Base-by-base conservation (phyloP, 768 basidiomycete genomes). In the Dacryopinax spathularia region DNA sequence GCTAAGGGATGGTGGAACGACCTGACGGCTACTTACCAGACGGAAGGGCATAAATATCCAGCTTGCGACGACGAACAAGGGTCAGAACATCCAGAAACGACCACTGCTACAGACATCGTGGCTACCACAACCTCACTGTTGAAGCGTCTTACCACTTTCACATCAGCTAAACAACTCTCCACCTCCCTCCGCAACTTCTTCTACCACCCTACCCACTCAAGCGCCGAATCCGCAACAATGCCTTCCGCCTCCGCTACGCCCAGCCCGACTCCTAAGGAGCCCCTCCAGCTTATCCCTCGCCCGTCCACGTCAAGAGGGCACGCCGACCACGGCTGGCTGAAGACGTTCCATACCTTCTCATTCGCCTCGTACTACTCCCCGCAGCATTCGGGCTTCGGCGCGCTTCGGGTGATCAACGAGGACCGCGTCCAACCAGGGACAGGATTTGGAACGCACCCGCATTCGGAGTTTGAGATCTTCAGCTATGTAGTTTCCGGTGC, bases 381-480 rank as follows among this genome's bases (percentile, higher is more conserved):
- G 7, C 62, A 75, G 1, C 84, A 84, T 66, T 77, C 83, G 43
- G 74, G 77, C 1, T 94, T 84, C 67, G 89, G 93, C 1, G 69
- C 82, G 16, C 81, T 97, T 0, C 83, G 93, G 9, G 89, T 96
- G 34, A 86, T 97, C 73, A 96, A 96, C 75, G 93, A 96, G 73
- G 91, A 92, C 69, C 85, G 89, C 20, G 88, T 94, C 39, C 80
- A 80, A 2, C 75, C 87, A 5, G 70, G 74, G n/a, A 85, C 82
- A 18, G 95, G 95, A 0, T 97, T 97, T 66, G 91, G 89, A 1
- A 87, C 85, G 0, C 90, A 93, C 73, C 79, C 81, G 4, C 91
- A 94, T 70, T 79, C 83, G 33, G 87, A 89, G 72, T 90, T 89
- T 67, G 93, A 96, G 70, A 97, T 96, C 66, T 96, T 93, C 76